Conservation (phyloP, 805 yeast species). For the Metschnikowia vanudenii region DNA sequence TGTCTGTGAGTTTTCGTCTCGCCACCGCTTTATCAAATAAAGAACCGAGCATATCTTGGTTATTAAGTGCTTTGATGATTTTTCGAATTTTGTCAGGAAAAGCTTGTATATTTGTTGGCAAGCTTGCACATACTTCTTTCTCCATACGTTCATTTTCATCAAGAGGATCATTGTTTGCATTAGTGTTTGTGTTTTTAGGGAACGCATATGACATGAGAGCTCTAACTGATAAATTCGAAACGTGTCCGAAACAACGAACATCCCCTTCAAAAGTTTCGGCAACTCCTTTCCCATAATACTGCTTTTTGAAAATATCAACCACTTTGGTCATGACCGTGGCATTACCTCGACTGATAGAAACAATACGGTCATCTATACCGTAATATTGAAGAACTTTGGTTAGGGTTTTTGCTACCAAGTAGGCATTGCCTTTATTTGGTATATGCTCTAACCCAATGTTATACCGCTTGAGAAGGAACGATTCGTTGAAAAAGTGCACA, state of each 20-base stretch:
- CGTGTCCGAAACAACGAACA: conserved; percentile 5
- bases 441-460: conserved; percentile 7
- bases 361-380: conserved; percentile 7
- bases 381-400: conserved; percentile 3
- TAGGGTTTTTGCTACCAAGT: not conserved
- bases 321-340: conserved; percentile 6
- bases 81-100: conserved; percentile 4
- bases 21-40: conserved; percentile 5
- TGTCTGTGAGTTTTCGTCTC: conserved; percentile 3
- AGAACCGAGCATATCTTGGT: conserved; percentile 1
- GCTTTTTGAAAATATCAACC: conserved; percentile 2
- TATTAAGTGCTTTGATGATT: conserved; percentile 1
- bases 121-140: not conserved
- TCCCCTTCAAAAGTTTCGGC: conserved; percentile 4
- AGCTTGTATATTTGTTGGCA: not conserved
- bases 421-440: conserved; percentile 3
- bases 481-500: conserved; percentile 4
- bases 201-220: conserved; percentile 9
- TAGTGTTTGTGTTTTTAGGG: not conserved
- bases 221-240: conserved; percentile 1
- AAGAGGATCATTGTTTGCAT: not conserved
- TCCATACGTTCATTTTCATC: not conserved
- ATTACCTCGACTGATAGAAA: conserved; percentile 6
- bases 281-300: conserved; percentile 4
- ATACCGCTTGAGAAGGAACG: conserved; percentile 4